These are phyloP conservation scores for Candida qinlingensis DNA, from an alignment of 805 yeast genomes.

Conservation along the genomic window DNA sequence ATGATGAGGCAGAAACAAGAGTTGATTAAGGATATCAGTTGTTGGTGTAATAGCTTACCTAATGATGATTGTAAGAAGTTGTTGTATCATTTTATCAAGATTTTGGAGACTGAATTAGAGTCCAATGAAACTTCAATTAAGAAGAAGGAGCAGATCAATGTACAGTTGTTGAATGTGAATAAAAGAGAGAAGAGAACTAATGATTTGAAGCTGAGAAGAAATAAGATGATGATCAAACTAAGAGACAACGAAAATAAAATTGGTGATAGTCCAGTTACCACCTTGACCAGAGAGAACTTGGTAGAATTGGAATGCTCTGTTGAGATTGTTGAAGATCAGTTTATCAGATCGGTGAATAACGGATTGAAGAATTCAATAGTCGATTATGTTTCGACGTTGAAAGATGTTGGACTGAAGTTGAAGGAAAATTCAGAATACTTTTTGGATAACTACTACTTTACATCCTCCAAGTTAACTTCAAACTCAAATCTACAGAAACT, in stretches of 20 bases:
- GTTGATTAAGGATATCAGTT: slow-evolving; percentile 34
- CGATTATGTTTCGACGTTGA: slow-evolving; percentile 33
- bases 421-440: slow-evolving; percentile 18
- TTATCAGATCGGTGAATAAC: slow-evolving; percentile 39
- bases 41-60: slow-evolving; percentile 38
- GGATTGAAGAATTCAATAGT: slow-evolving; percentile 40
- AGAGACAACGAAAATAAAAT: slow-evolving; percentile 39
- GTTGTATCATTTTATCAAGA: slow-evolving; percentile 35
- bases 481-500: slow-evolving; percentile 21
- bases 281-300: slow-evolving; percentile 42
- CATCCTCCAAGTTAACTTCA: slow-evolving; percentile 6
- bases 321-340: slow-evolving; percentile 49
- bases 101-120: slow-evolving; percentile 34
- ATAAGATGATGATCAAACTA: slow-evolving; percentile 32
- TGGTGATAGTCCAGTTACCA: slow-evolving; percentile 41
- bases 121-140: slow-evolving; percentile 33
- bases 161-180: slow-evolving; percentile 40
- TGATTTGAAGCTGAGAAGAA: slow-evolving; percentile 33
- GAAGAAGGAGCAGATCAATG: slow-evolving; percentile 38
- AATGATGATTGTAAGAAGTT: slow-evolving; percentile 34
- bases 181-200: slow-evolving; percentile 45
- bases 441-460: slow-evolving; percentile 14
- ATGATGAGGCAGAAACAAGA: slow-evolving; percentile 31
- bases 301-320: slow-evolving; percentile 47
- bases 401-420: slow-evolving; percentile 14